Evolutionary conservation across 371 early-diverging fungal species (phyloP).

Genomic region (Mortierella sp.): DNA sequence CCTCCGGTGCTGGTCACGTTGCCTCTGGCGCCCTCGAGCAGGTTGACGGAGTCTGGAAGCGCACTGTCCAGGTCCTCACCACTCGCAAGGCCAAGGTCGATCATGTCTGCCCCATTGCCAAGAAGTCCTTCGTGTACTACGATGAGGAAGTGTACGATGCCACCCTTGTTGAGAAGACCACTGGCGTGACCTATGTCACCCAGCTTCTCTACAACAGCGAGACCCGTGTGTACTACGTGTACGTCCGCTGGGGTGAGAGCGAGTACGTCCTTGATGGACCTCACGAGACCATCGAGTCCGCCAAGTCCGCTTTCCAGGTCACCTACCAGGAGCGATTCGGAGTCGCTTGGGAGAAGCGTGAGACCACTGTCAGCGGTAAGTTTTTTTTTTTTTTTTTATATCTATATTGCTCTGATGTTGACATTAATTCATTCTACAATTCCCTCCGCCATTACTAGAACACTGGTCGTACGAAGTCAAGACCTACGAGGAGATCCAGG

Average conservation of each 20-base stretch:
- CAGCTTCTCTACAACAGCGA: slow-evolving; percentile 4
- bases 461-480: slow-evolving; percentile 14
- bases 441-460: not conserved
- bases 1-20: slow-evolving; percentile 8
- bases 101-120: slow-evolving; percentile 10
- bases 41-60: slow-evolving; percentile 29
- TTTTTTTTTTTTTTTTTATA: not conserved
- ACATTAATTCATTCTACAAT: not conserved
- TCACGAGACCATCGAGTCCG: slow-evolving; percentile 7
- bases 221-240: slow-evolving; percentile 11
- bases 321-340: slow-evolving; percentile 12
- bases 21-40: slow-evolving; percentile 8
- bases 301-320: slow-evolving; percentile 19
- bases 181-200: slow-evolving; percentile 10
- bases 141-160: slow-evolving; percentile 21
- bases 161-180: slow-evolving; percentile 12
- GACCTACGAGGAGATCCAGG: slow-evolving; percentile 18
- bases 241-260: slow-evolving; percentile 15
- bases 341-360: slow-evolving; percentile 5
- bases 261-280: slow-evolving; percentile 17
- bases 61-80: slow-evolving; percentile 25
- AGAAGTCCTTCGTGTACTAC: slow-evolving; percentile 23
- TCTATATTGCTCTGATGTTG: no score
- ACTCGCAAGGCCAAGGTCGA: slow-evolving; percentile 29
- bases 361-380: slow-evolving; percentile 16